Conservation (phyloP, 352 stramenopile genomes). For the Phytophthora quininea region DNA sequence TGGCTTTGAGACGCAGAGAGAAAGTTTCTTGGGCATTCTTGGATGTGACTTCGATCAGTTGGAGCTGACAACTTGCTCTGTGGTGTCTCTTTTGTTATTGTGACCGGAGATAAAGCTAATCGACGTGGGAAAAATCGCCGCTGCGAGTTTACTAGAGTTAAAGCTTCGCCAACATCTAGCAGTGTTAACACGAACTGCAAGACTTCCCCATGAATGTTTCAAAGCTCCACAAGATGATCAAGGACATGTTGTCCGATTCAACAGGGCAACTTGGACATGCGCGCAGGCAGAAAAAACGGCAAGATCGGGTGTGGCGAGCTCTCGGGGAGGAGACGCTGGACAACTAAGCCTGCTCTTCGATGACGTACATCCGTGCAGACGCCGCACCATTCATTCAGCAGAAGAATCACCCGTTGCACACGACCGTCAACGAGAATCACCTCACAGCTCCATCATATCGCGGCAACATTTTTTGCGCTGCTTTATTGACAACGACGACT, state of each 20-base stretch:
- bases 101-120: no score
- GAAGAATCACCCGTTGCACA: constrained; percentile 4
- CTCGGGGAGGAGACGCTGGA: neutral
- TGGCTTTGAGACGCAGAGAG: neutral
- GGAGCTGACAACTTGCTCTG: constrained; percentile 1
- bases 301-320: neutral
- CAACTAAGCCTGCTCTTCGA: neutral
- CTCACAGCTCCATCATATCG: neutral
- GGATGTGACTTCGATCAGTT: constrained; percentile 17
- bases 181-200: no score
- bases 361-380: neutral
- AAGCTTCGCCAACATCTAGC: no score
- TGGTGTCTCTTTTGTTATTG: neutral
- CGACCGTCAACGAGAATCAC: constrained; percentile 3
- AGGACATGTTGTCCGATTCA: neutral
- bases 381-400: neutral
- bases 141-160: no score
- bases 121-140: no score
- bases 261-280: neutral
- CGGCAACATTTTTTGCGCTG: constrained; percentile 8
- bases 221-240: neutral
- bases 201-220: no score
- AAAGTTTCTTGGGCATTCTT: constrained; percentile 1
- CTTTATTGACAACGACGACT: constrained; percentile 6
- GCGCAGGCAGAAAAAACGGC: neutral